phyloP scores from a whole-genome alignment of 2,329 filamentous ascomycete genomes.

The Pezicula carpinea region DNA sequence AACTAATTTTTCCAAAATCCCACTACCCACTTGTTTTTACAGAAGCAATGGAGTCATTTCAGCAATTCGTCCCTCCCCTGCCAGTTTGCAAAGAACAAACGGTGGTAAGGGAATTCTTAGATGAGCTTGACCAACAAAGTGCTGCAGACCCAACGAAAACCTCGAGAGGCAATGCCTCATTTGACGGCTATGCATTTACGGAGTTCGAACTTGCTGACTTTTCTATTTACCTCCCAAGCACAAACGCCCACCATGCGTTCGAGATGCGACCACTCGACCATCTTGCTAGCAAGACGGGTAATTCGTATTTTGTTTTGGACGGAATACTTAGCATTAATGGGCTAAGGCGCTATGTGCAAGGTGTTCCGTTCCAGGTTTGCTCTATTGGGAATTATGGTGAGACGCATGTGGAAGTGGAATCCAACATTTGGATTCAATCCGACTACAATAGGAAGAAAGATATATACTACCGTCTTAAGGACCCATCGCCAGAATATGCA shows the following conservation, averaged over 20 bases:
- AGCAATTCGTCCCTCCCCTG: constrained; percentile 8
- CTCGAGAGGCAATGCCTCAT: no score
- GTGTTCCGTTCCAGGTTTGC: constrained; percentile 50
- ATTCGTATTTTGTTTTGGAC: constrained; percentile 49
- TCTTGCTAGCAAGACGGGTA: constrained; percentile 36
- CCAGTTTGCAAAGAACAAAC: constrained; percentile 7
- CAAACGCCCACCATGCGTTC: constrained; percentile 27
- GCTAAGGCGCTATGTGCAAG: constrained; percentile 43
- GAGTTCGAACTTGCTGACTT: constrained; percentile 56
- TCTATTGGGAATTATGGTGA: constrained; percentile 64
- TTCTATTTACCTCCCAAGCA: constrained; percentile 44
- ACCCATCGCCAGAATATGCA: constrained; percentile 54
- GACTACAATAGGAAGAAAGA: constrained; percentile 32
- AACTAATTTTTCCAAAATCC: not conserved
- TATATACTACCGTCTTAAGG: constrained; percentile 60
- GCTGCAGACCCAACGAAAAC: not conserved
- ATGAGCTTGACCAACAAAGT: constrained; percentile 1
- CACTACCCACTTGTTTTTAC: not conserved
- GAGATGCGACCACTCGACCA: constrained; percentile 54
- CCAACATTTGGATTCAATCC: constrained; percentile 62
- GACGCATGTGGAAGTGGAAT: constrained; percentile 40
- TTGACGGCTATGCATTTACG: constrained; percentile 4
- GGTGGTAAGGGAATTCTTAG: constrained; percentile 11
- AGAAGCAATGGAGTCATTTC: not conserved
- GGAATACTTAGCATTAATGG: constrained; percentile 49